Base-by-base conservation (phyloP, 805 yeast species). In the Metschnikowia colocasiae region DNA sequence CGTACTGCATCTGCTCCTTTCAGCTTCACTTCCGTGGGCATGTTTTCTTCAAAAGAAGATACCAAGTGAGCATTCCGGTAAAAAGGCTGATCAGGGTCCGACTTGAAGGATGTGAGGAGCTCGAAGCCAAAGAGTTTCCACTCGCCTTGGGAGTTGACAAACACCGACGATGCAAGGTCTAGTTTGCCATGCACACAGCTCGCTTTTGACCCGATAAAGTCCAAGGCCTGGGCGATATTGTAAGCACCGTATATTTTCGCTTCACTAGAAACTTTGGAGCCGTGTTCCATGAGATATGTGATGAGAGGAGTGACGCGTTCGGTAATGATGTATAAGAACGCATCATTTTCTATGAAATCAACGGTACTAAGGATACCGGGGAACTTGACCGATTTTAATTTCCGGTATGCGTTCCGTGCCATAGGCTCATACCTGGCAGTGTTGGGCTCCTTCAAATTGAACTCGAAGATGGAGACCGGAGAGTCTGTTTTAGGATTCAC, bases 71-170 rank as follows among this genome's bases (percentile, higher is more conserved):
- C 72, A 35, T 61, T 60, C 31, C 74, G 61, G 52, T 71, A 76
- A 9, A 67, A 60, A 18, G 76, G 75, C 42, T 65, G 71, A 16
- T 75, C 74, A 16, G 75, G 74, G 51, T 73, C 82, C 4, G 76
- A 68, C 8, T 55, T 68, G 36, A 76, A 60, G 46, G 71, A 76
- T 1, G 84, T 74, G 30, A 81, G 65, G 1, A 83, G 63, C 63
- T 91, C 97, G 57, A 90, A 81, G 1, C 96, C 96, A 49, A 86
- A 85, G 23, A 91, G 61, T 49, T 81, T 83, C 92, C 96, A 88
- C 59, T 86, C 95, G 12, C 97, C 96, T 26, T 73, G 76, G 10
- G 46, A 43, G 46, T 79, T 84, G 13, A 87, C 81, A 60, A 69
- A 90, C 1, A 91, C 75, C 1, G 86, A 78, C 4, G 49, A 41